phyloP scores from a whole-genome alignment of 768 basidiomycete genomes.

The Sarcomyxa edulis region DNA sequence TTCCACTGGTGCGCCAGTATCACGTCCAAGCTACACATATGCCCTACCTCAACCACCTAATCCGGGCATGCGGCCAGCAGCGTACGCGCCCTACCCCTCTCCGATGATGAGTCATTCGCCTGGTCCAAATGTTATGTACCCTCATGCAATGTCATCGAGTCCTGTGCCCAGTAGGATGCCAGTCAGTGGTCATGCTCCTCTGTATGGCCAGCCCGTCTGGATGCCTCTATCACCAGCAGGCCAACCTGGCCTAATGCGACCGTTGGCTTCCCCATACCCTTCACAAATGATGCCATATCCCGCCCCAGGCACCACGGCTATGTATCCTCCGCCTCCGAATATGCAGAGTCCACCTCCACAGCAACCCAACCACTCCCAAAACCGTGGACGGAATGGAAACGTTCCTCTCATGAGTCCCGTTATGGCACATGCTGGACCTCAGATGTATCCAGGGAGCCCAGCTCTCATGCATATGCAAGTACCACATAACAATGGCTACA shows the following conservation, averaged over 20 bases:
- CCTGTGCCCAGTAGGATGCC: constrained; percentile 59
- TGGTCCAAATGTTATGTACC: constrained; percentile 62
- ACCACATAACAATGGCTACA: constrained; percentile 39
- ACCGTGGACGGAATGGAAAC: constrained; percentile 41
- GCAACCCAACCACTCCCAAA: constrained; percentile 28
- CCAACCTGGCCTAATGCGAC: constrained; percentile 52
- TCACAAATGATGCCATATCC: constrained; percentile 63
- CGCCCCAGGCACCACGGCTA: constrained; percentile 38
- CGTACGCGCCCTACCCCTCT: constrained; percentile 55
- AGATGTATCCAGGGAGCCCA: constrained; percentile 66
- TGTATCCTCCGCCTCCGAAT: constrained; percentile 44
- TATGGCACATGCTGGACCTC: constrained; percentile 50
- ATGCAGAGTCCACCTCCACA: constrained; percentile 37
- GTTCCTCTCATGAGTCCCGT: constrained; percentile 70
- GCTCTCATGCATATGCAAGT: constrained; percentile 58
- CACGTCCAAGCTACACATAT: constrained; percentile 36
- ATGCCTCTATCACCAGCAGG: constrained; percentile 45
- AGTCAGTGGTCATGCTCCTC: constrained; percentile 54
- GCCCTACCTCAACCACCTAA: constrained; percentile 38
- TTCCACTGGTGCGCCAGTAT: constrained; percentile 38
- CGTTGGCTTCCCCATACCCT: constrained; percentile 58
- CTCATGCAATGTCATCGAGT: constrained; percentile 52
- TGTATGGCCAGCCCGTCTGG: constrained; percentile 66
- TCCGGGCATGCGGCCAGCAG: constrained; percentile 42
- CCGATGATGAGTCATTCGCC: constrained; percentile 74